These are phyloP conservation scores for Gastrolobium bilobum DNA, from an alignment of 306 rosid species.

Conservation along the genomic window DNA sequence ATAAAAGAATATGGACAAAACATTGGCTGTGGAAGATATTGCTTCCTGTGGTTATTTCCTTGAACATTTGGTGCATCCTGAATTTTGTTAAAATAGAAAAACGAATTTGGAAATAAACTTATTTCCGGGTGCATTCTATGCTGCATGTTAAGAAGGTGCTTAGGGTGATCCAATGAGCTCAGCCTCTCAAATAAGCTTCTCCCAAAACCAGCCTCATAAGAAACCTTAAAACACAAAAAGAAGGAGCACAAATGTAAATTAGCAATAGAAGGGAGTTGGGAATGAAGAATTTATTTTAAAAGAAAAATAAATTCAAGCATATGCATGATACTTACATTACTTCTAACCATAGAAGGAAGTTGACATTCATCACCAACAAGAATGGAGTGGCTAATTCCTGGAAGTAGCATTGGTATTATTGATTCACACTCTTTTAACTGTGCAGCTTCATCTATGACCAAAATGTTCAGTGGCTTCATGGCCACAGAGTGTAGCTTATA, in stretches of 20 bases:
- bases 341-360: slow-evolving; percentile 64
- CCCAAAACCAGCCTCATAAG: slow-evolving; percentile 65
- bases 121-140: slow-evolving; percentile 82
- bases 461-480: slow-evolving; percentile 56
- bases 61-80: slow-evolving; percentile 61
- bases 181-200: slow-evolving; percentile 80
- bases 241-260: background rate
- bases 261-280: background rate
- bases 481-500: slow-evolving; percentile 50
- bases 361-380: slow-evolving; percentile 84
- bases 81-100: slow-evolving; percentile 60
- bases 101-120: slow-evolving; percentile 69
- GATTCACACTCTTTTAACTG: slow-evolving; percentile 79
- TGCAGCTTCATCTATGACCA: slow-evolving; percentile 85
- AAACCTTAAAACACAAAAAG: slow-evolving; percentile 54
- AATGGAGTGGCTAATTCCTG: slow-evolving; percentile 59
- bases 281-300: background rate
- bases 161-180: slow-evolving; percentile 48
- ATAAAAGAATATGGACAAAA: slow-evolving; percentile 77
- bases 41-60: slow-evolving; percentile 43
- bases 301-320: background rate
- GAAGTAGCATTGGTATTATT: slow-evolving; percentile 58
- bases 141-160: slow-evolving; percentile 66
- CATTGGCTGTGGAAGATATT: slow-evolving; percentile 63
- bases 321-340: slow-evolving; percentile 58